A percentile compares a stretch with the other conserved stretches of the same genome.
Evolutionary conservation across 2,329 filamentous ascomycete species (phyloP).

Genomic region (Fusarium sp.): DNA sequence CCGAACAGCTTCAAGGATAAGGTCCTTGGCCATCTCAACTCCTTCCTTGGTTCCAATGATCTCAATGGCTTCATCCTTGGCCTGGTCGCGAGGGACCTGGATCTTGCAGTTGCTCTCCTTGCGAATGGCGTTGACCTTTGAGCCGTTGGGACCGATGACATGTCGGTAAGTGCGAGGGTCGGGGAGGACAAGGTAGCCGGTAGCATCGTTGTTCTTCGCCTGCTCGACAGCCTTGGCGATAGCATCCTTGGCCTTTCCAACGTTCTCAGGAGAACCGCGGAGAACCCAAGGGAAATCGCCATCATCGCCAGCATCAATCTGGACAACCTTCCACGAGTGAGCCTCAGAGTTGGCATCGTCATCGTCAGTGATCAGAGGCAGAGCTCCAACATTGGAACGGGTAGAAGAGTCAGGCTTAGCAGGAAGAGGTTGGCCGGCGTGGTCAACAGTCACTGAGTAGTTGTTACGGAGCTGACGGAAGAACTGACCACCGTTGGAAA

Average conservation of each 20-base stretch:
- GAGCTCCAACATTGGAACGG: slow-evolving; percentile 68
- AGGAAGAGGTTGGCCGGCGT: slow-evolving; percentile 82
- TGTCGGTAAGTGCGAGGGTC: slow-evolving; percentile 90
- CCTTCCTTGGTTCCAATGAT: slow-evolving; percentile 83
- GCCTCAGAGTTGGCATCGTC: slow-evolving; percentile 70
- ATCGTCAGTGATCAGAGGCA: slow-evolving; percentile 96
- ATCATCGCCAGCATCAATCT: slow-evolving; percentile 68
- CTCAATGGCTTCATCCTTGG: slow-evolving; percentile 84
- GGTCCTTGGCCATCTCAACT: slow-evolving; percentile 85
- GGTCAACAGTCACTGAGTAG: slow-evolving; percentile 89
- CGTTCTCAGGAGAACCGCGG: slow-evolving; percentile 78
- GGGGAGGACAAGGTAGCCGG: slow-evolving; percentile 88
- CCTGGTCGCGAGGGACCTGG: slow-evolving; percentile 87
- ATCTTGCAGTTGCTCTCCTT: slow-evolving; percentile 94
- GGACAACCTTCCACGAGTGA: slow-evolving; percentile 87
- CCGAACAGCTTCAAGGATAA: slow-evolving; percentile 86
- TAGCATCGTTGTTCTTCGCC: slow-evolving; percentile 75
- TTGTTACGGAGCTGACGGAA: slow-evolving; percentile 92
- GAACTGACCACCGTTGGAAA: slow-evolving; percentile 91
- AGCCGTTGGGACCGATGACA: slow-evolving; percentile 88
- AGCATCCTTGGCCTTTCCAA: slow-evolving; percentile 82
- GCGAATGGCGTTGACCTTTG: slow-evolving; percentile 91
- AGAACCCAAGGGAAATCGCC: slow-evolving; percentile 91
- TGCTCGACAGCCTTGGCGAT: slow-evolving; percentile 80
- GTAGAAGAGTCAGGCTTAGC: slow-evolving; percentile 69